Base-by-base conservation (phyloP, 805 yeast genomes). In the Ogataea zsoltii region DNA sequence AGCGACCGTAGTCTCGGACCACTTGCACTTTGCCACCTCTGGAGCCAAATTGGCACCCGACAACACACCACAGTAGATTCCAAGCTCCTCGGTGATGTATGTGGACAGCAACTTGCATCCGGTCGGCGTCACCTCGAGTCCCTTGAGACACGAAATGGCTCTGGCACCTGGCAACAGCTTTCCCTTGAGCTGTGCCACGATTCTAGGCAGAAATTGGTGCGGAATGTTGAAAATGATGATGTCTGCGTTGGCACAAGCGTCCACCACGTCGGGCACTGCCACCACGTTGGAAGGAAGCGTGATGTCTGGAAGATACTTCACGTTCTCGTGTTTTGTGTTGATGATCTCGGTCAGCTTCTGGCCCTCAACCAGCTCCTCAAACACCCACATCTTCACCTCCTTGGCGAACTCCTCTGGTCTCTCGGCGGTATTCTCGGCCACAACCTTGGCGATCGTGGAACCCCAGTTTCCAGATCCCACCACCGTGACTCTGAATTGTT, bases 391-490 rank as follows among this genome's bases (percentile, higher is more conserved):
- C 59, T 85, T 83, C 33, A 94, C 97, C 45, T 78, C 71, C 50
- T 70, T 71, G 48, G 80, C 76, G 67, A 94, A 94, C 60, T 88
- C 70, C 31, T 80, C 75, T 32, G 91, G 83, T 68, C 88, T 79
- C 51, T 79, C 79, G 15, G 75, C 75, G 34, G 91, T 75, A 67
- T 90, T 91, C 69, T 94, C 98, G 31, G 97, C 90, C 21, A 90
- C 83, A 36, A 92, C 89, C 67, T 94, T 92, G 51, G 98, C 97
- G 44, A 94, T 90, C 15, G 98, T 92, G 31, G 97, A 89, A 54
- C 99, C 99, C 88, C 99, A 92, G 71, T 92, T 92, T 65, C 98
- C 99, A 25, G 97, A 90, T 33, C 99, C 99, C 54, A 94, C 83
- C 44, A 90, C 88, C 33, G 90, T 74, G 34, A 84, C 76, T 59